These are phyloP conservation scores for Mucor irregularis DNA, from an alignment of 371 early-diverging fungal genomes.

Conservation along the genomic window DNA sequence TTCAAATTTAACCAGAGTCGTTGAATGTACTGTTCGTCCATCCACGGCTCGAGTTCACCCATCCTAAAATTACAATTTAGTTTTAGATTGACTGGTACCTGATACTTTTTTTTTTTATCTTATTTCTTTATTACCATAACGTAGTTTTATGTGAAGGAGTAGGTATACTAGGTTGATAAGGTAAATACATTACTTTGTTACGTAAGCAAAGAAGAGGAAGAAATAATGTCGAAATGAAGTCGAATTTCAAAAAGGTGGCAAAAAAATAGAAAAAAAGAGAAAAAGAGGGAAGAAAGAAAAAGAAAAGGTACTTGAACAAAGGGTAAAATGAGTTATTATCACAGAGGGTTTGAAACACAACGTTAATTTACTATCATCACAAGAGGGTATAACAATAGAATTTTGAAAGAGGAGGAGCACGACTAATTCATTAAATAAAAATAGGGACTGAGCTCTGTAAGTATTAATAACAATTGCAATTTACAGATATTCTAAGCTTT, in stretches of 20 bases:
- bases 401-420: background rate
- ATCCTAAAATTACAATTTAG: conserved; percentile 44
- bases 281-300: background rate
- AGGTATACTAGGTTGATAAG: background rate
- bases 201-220: no score
- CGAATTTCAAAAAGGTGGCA: no score
- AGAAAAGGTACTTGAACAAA: background rate
- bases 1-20: conserved; percentile 67
- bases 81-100: background rate
- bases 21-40: conserved; percentile 73
- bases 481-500: no score
- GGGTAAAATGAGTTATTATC: background rate
- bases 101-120: background rate
- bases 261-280: background rate
- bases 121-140: conserved; percentile 8
- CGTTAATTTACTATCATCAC: conserved; percentile 1
- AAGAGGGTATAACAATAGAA: background rate
- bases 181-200: background rate
- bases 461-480: no score
- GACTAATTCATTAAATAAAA: no score
- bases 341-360: background rate
- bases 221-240: no score
- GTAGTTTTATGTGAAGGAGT: conserved; percentile 9
- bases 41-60: conserved; percentile 82
- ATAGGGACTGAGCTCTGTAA: no score